Evolutionary conservation across 208 protist genomes (phyloP).

Genomic region (Wallacemonas sp.): DNA sequence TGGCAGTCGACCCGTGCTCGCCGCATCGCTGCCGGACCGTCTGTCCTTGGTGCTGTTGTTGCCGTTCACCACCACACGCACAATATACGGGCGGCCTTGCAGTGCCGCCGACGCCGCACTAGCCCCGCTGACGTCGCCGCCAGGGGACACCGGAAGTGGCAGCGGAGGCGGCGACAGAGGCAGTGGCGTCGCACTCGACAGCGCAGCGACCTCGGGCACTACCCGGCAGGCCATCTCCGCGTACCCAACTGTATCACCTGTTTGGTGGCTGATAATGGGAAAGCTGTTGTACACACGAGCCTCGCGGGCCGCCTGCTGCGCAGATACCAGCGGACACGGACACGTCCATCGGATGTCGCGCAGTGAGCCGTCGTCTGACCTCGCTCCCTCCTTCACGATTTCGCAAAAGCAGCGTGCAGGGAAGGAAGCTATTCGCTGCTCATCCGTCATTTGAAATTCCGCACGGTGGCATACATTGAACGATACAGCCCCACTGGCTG

Average conservation of each 20-base stretch:
- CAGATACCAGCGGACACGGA: constrained; percentile 27
- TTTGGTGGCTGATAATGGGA: constrained; percentile 30
- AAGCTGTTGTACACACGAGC: constrained; percentile 39
- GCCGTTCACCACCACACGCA: constrained; percentile 75
- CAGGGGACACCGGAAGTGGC: not conserved
- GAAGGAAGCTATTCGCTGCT: constrained; percentile 28
- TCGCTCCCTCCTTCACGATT: constrained; percentile 10
- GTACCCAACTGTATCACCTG: constrained; percentile 57
- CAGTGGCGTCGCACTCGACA: not conserved
- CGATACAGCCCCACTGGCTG: constrained; percentile 16
- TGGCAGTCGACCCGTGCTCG: not conserved
- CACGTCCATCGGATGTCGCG: constrained; percentile 22
- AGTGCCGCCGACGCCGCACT: not conserved
- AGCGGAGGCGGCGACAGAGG: not conserved
- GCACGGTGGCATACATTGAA: constrained; percentile 85
- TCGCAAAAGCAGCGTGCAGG: constrained; percentile 59
- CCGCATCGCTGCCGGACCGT: not conserved
- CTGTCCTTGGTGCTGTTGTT: constrained; percentile 4
- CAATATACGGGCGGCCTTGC: constrained; percentile 73
- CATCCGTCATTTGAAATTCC: constrained; percentile 56
- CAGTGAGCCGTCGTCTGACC: not conserved
- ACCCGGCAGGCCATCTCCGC: constrained; percentile 81
- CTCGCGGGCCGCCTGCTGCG: not conserved
- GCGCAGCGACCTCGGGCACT: constrained; percentile 13
- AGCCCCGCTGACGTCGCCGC: no score